Base-by-base conservation (phyloP, 192 early-diverging fungal species). In the Entomortierella beljakovae region DNA sequence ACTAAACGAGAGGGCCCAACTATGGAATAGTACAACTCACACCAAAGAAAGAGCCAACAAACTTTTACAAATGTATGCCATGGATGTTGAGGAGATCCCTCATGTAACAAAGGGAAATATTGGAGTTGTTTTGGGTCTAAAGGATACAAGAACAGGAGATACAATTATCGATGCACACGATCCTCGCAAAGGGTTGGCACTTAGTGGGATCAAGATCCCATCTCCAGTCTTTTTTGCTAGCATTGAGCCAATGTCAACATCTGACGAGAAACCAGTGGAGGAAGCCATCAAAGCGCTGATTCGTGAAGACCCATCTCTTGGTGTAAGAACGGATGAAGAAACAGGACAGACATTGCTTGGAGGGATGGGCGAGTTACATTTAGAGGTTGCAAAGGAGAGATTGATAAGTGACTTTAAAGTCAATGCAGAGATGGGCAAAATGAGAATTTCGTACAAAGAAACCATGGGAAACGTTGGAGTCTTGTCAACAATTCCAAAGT, bases 281-380 rank as follows among this genome's bases (percentile, higher is more conserved):
- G 85, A 90, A 28, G 94, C 94, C 7, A 84, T 98, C 31, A 81
- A 84, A n/a, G 84, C 86, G 1, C 68, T 98, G 50, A 71, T 87
- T 6, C 85, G 94, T 6, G 97, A 98, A 81, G 97, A 98, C 56
- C 97, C 97, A 2, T 95, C 94, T 1, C 69, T 98, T 26, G 88
- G 87, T 57, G 79, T 95, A 16, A 64, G 85, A 18, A 82, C 81
- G 10, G 92, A 97, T 69, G 87, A 87, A 48, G 97, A 97, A 56
- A 95, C 94, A 1, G 95, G 96, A 0, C 97, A 98, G 71, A 92
- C 89, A 22, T 69, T 97, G 54, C 71, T 98, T 6, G 89, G 92
- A 68, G 97, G 96, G 0, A 96, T 97, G 95, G 97, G 97, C 8
- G 97, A 97, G 68, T 84, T 98, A 56, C 97, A 98, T 73, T 74